These are phyloP conservation scores for Aspergillus amoenus DNA, from an alignment of 2,329 filamentous ascomycete genomes.

Conservation along the genomic window DNA sequence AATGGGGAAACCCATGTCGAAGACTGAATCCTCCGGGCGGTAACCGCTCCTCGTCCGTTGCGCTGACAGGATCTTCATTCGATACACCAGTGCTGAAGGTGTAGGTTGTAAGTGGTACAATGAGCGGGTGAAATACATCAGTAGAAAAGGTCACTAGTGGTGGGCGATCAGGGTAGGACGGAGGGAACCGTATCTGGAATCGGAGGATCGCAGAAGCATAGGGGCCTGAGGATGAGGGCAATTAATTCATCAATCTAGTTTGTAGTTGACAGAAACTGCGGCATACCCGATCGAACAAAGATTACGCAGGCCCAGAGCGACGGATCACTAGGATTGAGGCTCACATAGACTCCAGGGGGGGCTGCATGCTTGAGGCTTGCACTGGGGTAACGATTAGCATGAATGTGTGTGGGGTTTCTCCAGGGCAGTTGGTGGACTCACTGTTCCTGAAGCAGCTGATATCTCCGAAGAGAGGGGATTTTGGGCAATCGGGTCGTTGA, in stretches of 20 bases:
- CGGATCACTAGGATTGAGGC: slow-evolving; percentile 75
- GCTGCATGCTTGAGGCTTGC: slow-evolving; percentile 77
- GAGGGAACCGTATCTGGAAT: slow-evolving; percentile 85
- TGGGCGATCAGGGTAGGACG: slow-evolving; percentile 73
- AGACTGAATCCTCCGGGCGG: slow-evolving; percentile 89
- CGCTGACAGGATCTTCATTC: slow-evolving; percentile 74
- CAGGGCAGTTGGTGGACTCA: slow-evolving; percentile 44
- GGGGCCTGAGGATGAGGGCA: slow-evolving; percentile 60
- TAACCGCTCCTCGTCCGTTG: slow-evolving; percentile 76
- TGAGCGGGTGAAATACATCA: slow-evolving; percentile 91
- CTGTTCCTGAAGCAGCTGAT: slow-evolving; percentile 82
- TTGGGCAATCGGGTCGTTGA: slow-evolving; percentile 36
- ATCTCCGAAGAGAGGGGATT: slow-evolving; percentile 61
- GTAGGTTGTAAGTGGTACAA: slow-evolving; percentile 91
- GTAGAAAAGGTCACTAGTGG: slow-evolving; percentile 85
- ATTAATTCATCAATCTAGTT: neutral
- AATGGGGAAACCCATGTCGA: slow-evolving; percentile 83
- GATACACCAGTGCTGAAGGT: slow-evolving; percentile 81
- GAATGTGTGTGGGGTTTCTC: neutral
- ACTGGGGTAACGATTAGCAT: slow-evolving; percentile 47
- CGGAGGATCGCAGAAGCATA: slow-evolving; percentile 85
- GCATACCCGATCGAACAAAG: slow-evolving; percentile 80
- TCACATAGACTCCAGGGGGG: slow-evolving; percentile 84
- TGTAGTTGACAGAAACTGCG: neutral
- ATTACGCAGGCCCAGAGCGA: slow-evolving; percentile 86